Conservation (phyloP, 768 basidiomycete genomes). For the Lenzites betulinus region DNA sequence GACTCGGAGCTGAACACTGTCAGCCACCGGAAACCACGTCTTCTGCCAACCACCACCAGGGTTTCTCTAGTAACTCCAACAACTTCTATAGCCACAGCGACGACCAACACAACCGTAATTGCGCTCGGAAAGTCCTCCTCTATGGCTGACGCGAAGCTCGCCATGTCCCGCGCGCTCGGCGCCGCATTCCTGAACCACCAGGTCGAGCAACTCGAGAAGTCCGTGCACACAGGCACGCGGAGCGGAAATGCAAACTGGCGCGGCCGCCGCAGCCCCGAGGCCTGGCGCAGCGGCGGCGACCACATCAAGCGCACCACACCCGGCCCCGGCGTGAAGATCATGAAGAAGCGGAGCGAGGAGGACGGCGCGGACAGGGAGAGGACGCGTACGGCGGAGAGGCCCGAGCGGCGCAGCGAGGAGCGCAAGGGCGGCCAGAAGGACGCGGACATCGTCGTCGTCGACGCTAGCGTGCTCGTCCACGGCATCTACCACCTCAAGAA, state of each 20-base stretch:
- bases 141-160: slow-evolving; percentile 23
- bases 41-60: background rate
- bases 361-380: slow-evolving; percentile 14
- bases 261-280: slow-evolving; percentile 37
- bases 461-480: slow-evolving; percentile 81
- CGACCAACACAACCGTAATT: slow-evolving; percentile 1
- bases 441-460: slow-evolving; percentile 75
- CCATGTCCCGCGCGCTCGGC: slow-evolving; percentile 85
- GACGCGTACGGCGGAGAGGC: slow-evolving; percentile 19
- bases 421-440: slow-evolving; percentile 48
- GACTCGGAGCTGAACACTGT: background rate
- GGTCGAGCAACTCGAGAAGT: slow-evolving; percentile 84
- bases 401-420: slow-evolving; percentile 22
- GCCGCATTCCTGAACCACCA: slow-evolving; percentile 87
- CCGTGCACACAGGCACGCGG: slow-evolving; percentile 59
- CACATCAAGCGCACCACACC: slow-evolving; percentile 39
- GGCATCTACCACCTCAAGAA: slow-evolving; percentile 77
- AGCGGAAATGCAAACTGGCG: slow-evolving; percentile 58
- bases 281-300: slow-evolving; percentile 45
- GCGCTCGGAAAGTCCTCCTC: background rate
- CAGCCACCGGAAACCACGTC: background rate
- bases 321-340: slow-evolving; percentile 2
- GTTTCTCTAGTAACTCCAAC: no score
- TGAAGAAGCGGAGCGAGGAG: slow-evolving; percentile 18
- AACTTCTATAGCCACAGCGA: no score